Conservation (phyloP, 2,329 filamentous ascomycete genomes). For the Colletotrichum tabaci region DNA sequence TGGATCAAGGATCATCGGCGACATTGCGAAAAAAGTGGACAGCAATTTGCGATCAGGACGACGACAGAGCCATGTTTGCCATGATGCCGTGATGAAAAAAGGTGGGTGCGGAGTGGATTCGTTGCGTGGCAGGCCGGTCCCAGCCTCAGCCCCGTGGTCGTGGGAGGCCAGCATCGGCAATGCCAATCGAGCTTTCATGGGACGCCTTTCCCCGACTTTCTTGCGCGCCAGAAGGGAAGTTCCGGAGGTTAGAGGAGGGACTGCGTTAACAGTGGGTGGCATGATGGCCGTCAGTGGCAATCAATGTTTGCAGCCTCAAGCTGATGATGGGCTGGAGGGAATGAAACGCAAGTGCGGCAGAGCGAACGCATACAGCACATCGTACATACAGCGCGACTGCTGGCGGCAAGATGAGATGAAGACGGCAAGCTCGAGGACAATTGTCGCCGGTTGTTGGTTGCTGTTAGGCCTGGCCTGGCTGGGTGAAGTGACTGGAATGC, state of each 20-base stretch:
- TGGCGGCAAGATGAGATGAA: slow-evolving; percentile 8
- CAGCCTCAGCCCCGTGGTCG: slow-evolving; percentile 5
- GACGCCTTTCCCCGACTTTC: neutral
- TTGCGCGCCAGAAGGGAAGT: neutral
- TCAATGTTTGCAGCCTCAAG: slow-evolving; percentile 9
- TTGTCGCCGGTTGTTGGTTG: neutral
- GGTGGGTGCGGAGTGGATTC: slow-evolving; percentile 19
- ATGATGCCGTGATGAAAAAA: slow-evolving; percentile 30
- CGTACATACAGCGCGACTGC: slow-evolving; percentile 1
- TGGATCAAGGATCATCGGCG: slow-evolving; percentile 36
- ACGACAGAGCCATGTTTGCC: slow-evolving; percentile 35
- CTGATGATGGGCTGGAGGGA: neutral
- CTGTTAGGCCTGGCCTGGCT: neutral
- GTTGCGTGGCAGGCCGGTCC: slow-evolving; percentile 36
- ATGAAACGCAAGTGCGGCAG: slow-evolving; percentile 2
- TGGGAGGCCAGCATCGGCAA: slow-evolving; percentile 37
- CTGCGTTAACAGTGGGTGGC: neutral
- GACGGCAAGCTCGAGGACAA: slow-evolving; percentile 4
- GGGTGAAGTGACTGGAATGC: neutral
- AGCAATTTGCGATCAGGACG: slow-evolving; percentile 31
- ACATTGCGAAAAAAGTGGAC: slow-evolving; percentile 35
- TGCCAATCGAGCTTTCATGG: slow-evolving; percentile 19
- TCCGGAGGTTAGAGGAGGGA: neutral
- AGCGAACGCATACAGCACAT: slow-evolving; percentile 21
- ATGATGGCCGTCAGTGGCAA: neutral